phyloP scores from a whole-genome alignment of 176 grass and related monocot genomes.

The Aegilops bicornis region DNA sequence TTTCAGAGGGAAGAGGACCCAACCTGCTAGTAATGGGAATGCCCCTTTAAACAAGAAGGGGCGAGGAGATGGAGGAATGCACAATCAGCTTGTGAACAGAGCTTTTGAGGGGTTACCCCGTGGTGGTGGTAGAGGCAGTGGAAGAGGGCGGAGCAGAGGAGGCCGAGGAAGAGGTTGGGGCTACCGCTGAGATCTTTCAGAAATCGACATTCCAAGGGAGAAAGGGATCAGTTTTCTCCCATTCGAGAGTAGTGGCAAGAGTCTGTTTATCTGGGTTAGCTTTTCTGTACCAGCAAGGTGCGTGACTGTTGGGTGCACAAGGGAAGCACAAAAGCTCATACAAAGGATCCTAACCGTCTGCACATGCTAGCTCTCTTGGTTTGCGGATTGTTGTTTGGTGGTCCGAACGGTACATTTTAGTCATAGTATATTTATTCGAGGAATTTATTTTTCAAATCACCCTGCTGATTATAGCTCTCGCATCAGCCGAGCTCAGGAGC shows the following conservation, averaged over 20 bases:
- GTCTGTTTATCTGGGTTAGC: not conserved
- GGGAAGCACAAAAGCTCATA: not conserved
- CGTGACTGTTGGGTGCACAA: not conserved
- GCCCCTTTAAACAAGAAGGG: constrained; percentile 65
- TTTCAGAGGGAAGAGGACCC: constrained; percentile 70
- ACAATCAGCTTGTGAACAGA: constrained; percentile 83
- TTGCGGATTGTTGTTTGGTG: too few species aligned
- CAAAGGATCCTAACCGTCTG: not conserved
- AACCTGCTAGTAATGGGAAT: constrained; percentile 54
- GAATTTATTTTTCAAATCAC: too few species aligned
- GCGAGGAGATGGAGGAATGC: constrained; percentile 50
- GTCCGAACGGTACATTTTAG: too few species aligned
- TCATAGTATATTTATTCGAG: too few species aligned
- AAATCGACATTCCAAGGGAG: constrained; percentile 14
- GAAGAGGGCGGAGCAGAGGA: constrained; percentile 70
- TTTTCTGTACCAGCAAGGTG: constrained; percentile 27
- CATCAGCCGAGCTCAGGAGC: too few species aligned
- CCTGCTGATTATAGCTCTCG: too few species aligned
- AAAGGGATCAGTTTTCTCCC: constrained; percentile 9
- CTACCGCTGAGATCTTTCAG: constrained; percentile 51
- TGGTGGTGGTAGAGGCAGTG: constrained; percentile 69
- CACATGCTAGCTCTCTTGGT: not conserved
- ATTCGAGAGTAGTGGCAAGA: constrained; percentile 5
- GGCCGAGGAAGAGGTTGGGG: constrained; percentile 77
- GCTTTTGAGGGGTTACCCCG: constrained; percentile 85